Evolutionary conservation across 2,329 filamentous ascomycete species (phyloP), one percentile per base, ranked within the genome.

Genomic region (Fusarium phyllophilum): DNA sequence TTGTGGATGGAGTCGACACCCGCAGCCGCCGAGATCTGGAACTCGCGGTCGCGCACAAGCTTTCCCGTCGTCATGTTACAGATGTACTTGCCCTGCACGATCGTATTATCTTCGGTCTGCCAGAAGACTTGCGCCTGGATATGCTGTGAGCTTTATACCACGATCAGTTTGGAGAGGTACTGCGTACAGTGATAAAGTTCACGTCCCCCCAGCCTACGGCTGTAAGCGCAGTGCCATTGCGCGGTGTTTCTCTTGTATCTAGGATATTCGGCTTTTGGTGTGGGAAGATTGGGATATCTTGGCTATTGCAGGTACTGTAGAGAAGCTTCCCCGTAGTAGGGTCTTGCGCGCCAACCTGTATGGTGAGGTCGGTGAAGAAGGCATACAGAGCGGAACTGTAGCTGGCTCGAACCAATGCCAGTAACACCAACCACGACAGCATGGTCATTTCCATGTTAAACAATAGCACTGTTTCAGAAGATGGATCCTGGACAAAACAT

Each of bases 271-370:
- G 64, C 20, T 41, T 67, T 3, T 52, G 44, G 2, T 67, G 33
- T 14, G 64, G 64, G 7, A 67, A 67, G 2, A 67, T 36, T 6
- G 64, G 52, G 22, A 20, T 34, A 11, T 49, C 13, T 4, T 66
- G 33, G 20, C 62, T 60, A 39, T 67, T 51, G 12, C 64, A 67
- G 20, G 26, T 60, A 8, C 64, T 67, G 17, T 67, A 67, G 2
- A n/a, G 33, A 2, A 67, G 58, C 8, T 51, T 60, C 12, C 64
- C 62, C 3, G 62, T 67, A 2, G 2, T 4, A 6, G 26, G 44
- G 6, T 67, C 64, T n/a, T 67, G 62, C 5, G 51, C 64, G 11
- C 64, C 64, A 12, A 67, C 62, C n/a, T 67, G 51, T 6, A 67
- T 34, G 5, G 62, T 41, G 18, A 64, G 14, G 18, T 51, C 44